Percentiles rank a stretch among this genome's conserved stretches.
Conservation (phyloP, 345 rosid species). For the Mercurialis annua region DNA sequence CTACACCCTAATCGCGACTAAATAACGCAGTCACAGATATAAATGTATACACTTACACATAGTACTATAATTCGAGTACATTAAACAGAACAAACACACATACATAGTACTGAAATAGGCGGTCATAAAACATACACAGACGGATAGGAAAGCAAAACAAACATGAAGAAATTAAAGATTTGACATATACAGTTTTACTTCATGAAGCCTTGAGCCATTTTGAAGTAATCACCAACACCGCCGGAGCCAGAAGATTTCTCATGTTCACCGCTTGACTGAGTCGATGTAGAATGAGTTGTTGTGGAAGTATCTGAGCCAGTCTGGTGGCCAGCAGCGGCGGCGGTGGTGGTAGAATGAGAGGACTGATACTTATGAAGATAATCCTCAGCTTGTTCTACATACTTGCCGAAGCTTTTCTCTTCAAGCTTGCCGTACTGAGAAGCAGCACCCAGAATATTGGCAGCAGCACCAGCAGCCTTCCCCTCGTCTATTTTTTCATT, state of each 20-base stretch:
- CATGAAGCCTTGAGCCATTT: constrained; percentile 59
- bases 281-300: background rate
- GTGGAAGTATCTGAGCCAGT: background rate
- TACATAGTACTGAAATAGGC: background rate
- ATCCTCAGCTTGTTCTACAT: constrained; percentile 63
- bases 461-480: constrained; percentile 56
- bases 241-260: constrained; percentile 44
- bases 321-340: constrained; percentile 25
- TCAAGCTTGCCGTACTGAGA: constrained; percentile 66
- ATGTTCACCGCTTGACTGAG: constrained; percentile 15
- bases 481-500: constrained; percentile 48
- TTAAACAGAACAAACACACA: background rate
- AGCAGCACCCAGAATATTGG: constrained; percentile 58
- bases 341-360: constrained; percentile 36
- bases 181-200: constrained; percentile 11
- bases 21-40: no score
- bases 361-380: constrained; percentile 54
- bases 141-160: background rate
- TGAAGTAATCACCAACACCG: constrained; percentile 51
- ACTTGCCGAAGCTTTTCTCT: constrained; percentile 52
- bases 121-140: background rate
- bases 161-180: background rate
- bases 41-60: no score
- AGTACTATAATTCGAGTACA: background rate
- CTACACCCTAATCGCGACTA: no score